Conservation (phyloP, 2,329 filamentous ascomycete genomes). For the Fusarium temperatum region DNA sequence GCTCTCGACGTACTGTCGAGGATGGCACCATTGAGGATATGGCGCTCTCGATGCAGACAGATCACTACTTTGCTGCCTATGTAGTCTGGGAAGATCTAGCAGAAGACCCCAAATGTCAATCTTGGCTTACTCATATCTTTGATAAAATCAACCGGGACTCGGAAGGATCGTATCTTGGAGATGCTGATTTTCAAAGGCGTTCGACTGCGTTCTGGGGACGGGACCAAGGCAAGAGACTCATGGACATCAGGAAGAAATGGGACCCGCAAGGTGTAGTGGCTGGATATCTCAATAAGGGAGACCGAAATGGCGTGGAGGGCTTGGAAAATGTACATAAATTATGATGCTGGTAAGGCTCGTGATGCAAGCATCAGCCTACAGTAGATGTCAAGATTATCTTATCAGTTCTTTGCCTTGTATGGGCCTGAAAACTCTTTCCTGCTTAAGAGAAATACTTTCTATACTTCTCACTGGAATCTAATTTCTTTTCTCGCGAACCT, state of each 20-base stretch:
- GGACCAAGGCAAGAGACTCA: neutral
- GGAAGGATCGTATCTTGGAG: neutral
- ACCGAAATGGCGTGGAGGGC: neutral
- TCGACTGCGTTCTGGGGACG: neutral
- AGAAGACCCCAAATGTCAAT: neutral
- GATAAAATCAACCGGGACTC: neutral
- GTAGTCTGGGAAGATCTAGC: neutral
- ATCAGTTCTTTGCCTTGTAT: accelerated
- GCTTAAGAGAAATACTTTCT: accelerated
- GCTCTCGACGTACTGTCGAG: neutral
- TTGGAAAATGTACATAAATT: neutral
- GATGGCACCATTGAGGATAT: neutral
- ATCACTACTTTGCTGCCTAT: neutral
- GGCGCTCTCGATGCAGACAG: neutral
- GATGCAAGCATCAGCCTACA: accelerated
- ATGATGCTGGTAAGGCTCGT: accelerated
- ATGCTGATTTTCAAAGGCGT: neutral
- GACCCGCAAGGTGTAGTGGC: neutral
- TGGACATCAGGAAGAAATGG: neutral
- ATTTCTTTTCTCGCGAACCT: accelerated
- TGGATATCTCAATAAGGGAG: neutral
- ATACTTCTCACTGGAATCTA: accelerated
- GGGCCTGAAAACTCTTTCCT: neutral
- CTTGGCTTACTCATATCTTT: neutral
- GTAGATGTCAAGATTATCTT: accelerated